Conservation (phyloP, 2,329 filamentous ascomycete species). For the Periconia sp. region DNA sequence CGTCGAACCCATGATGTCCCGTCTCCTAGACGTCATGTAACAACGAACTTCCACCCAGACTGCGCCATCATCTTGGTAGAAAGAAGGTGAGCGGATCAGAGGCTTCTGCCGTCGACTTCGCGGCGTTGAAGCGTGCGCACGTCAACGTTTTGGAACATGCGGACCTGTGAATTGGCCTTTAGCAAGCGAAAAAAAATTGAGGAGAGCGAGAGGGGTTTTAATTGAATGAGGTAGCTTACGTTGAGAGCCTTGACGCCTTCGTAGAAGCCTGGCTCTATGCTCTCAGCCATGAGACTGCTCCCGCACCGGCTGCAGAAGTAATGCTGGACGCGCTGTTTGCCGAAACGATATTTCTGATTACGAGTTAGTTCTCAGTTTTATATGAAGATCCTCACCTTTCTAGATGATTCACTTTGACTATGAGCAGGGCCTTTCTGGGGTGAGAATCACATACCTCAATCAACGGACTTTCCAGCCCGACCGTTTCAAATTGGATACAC, state of each 20-base stretch:
- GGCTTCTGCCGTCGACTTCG: constrained; percentile 27
- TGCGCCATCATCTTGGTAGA: no score
- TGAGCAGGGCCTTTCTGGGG: no score
- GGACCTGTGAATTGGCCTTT: constrained; percentile 13
- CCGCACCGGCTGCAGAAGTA: constrained; percentile 41
- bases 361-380: no score
- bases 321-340: constrained; percentile 32
- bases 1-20: no score
- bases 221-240: constrained; percentile 24
- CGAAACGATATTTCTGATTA: constrained; percentile 31
- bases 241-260: constrained; percentile 37
- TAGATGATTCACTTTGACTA: no score
- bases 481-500: constrained; percentile 27
- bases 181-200: neutral
- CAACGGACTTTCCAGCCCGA: constrained; percentile 16
- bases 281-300: constrained; percentile 32
- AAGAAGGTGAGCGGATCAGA: no score
- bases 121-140: constrained; percentile 23
- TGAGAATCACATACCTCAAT: constrained; percentile 11
- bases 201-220: neutral
- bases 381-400: no score
- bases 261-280: constrained; percentile 32
- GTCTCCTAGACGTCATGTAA: no score
- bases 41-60: no score
- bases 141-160: constrained; percentile 37